Evolutionary conservation across 139 green algal species (phyloP), one percentile per base, ranked within the genome.

Genomic region (Nannochloris sp.): DNA sequence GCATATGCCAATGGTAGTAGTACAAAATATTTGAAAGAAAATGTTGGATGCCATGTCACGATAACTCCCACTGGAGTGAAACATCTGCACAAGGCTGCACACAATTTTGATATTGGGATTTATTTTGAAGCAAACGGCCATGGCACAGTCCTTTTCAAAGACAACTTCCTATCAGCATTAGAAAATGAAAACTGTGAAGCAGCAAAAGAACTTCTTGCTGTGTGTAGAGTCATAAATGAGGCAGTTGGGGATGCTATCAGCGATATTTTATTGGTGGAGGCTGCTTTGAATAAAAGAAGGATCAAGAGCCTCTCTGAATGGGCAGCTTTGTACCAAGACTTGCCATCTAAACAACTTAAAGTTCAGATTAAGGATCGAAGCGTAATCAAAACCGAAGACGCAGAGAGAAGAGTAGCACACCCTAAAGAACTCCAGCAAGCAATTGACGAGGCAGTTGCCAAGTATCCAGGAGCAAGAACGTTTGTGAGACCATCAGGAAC

Each of bases 101-200:
- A 77, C 45, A 61, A 61, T 1, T 96, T 87, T 72, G 92, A 99
- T 63, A 69, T 95, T 8, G 91, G 91, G 46, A 79, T 99, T 60
- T 99, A 98, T 78, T 99, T 95, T 75, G 93, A 99, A 79, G 84
- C 93, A 17, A 99, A 99, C 66, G 93, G 93, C 6, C 93, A 98
- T 64, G 93, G 93, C 67, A 96, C 88, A 0, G 87, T 96, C 31
- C 73, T 98, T 6, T 95, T 98, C 68, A 79, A 73, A 12, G 44
- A 65, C 1, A 13, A 33, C 5, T 66, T 94, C 40, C 25, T 64
- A 8, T 37, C 55, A 43, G 36, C 51, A 17, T 11, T 71, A 28
- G 31, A 28, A 3, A 29, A 51, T 1, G 13, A 71, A 37, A 20
- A 49, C 5, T 20, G 20, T n/a, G 57, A 72, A 46, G 69, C 69